Base-by-base conservation (phyloP, 2,329 filamentous ascomycete genomes). In the Aurifilum marmelostoma region DNA sequence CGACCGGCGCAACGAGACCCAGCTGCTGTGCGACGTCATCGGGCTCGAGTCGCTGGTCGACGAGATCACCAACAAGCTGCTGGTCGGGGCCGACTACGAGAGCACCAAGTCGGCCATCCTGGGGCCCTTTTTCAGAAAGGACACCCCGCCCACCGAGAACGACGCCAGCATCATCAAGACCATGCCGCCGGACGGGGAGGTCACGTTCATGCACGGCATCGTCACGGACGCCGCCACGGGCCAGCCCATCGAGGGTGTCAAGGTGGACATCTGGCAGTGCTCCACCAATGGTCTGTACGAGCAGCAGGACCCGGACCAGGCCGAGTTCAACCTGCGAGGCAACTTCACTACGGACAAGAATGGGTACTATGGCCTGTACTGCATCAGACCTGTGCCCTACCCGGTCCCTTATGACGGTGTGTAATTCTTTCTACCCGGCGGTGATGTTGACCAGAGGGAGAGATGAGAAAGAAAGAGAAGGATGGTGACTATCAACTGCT, bases 91-190 rank as follows among this genome's bases (percentile, higher is more conserved):
- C 66, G 80, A 80, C 64, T 74, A 75, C 47, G 81, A 82, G 18
- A 75, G 81, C 18, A 96, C 92, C 6, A 87, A 92, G 2, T 92
- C 91, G 4, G 89, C 93, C 54, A 93, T 97, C 73, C 86, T 97
- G 0, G 93, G 93, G 0, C 93, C 93, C 1, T 97, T 97, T 81
- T 97, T 92, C 87, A 87, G 92, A 7, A 85, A 88, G 58, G 86
- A 94, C 73, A 88, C 92, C 0, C 92, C 93, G 6, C 80, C 86
- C 69, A 86, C 90, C 61, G 80, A 88, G n/a, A 91, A 91, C 75
- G 93, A 91, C 63, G 86, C 84, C 60, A 89, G 83, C 74, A 92
- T 96, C 71, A 83, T 89, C 27, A 81, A 81, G 67, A 77, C 84
- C 71, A 83, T 82, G 71, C 85, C 86, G 7, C 69, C 79, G 65